These are phyloP conservation scores for Hanseniaspora valbyensis DNA, from an alignment of 805 yeast species.

Conservation along the genomic window DNA sequence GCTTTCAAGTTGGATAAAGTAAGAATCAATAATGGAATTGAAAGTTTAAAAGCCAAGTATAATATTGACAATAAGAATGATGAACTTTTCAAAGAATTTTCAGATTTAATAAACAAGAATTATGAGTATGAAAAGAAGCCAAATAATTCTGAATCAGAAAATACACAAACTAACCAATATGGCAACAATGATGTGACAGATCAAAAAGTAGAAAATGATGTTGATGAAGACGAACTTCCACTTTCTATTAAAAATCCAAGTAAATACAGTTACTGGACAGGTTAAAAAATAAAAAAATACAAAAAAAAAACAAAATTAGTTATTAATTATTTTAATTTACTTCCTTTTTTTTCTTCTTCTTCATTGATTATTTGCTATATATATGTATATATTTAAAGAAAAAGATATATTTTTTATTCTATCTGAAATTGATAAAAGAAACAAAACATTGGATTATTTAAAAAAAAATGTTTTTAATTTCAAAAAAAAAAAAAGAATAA, in stretches of 20 bases:
- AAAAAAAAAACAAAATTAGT: too few species aligned
- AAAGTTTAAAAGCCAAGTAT: conserved; percentile 33
- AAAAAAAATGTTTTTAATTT: too few species aligned
- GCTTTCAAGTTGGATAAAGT: conserved; percentile 56
- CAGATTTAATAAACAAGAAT: background rate
- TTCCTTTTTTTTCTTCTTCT: background rate
- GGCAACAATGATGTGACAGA: background rate
- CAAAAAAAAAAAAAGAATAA: too few species aligned
- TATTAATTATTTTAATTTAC: too few species aligned
- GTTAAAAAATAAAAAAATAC: too few species aligned
- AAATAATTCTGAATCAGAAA: background rate
- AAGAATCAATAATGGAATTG: conserved; percentile 51
- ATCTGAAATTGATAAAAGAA: too few species aligned
- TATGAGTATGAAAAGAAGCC: conserved; percentile 1
- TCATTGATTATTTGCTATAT: background rate
- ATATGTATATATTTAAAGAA: too few species aligned
- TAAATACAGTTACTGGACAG: conserved; percentile 57
- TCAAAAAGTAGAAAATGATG: conserved; percentile 20
- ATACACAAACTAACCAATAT: background rate
- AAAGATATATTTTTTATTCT: too few species aligned
- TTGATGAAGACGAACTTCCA: conserved; percentile 39
- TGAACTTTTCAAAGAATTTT: conserved; percentile 3
- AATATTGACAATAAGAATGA: background rate
- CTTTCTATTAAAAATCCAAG: conserved; percentile 52
- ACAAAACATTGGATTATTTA: too few species aligned